These are phyloP conservation scores for Omphalotus guepiniiformis DNA, from an alignment of 768 basidiomycete species.

Conservation along the genomic window DNA sequence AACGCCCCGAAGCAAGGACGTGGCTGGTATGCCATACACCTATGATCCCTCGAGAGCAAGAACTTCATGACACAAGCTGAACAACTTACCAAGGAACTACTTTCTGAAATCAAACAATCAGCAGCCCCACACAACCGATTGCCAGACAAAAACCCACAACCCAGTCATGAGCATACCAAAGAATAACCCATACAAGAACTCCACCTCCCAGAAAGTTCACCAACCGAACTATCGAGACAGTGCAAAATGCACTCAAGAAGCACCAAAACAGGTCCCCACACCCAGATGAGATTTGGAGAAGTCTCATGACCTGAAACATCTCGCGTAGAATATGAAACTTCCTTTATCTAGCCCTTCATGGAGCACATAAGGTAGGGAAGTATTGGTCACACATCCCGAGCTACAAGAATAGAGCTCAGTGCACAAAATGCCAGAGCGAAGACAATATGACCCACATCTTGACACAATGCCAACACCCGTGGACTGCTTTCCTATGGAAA, in stretches of 20 bases:
- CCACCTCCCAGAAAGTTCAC: slow-evolving; percentile 2
- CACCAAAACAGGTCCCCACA: not conserved
- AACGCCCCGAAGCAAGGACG: not conserved
- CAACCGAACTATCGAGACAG: not conserved
- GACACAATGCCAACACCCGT: slow-evolving; percentile 1
- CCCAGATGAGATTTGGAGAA: slow-evolving; percentile 10
- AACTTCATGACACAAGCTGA: not conserved
- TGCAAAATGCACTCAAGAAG: slow-evolving; percentile 8
- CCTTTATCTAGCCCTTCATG: slow-evolving; percentile 8
- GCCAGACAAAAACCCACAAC: slow-evolving; percentile 4
- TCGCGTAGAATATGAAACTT: slow-evolving; percentile 3
- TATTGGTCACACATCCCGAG: slow-evolving; percentile 10
- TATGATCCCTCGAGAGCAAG: not conserved
- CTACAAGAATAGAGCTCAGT: slow-evolving; percentile 9
- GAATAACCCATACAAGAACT: slow-evolving; percentile 1
- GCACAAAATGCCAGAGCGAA: slow-evolving; percentile 2
- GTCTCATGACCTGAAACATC: not conserved
- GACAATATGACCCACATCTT: slow-evolving; percentile 15
- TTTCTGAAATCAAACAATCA: not conserved
- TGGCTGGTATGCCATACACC: not conserved
- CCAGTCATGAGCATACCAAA: slow-evolving; percentile 15
- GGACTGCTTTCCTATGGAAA: slow-evolving; percentile 9
- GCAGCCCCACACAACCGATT: not conserved
- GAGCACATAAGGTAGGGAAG: slow-evolving; percentile 2
- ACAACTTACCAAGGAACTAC: not conserved